Evolutionary conservation across 164 flowering plant species (phyloP), one percentile per base, ranked within the genome.

Genomic region (Brasenia schreberi): DNA sequence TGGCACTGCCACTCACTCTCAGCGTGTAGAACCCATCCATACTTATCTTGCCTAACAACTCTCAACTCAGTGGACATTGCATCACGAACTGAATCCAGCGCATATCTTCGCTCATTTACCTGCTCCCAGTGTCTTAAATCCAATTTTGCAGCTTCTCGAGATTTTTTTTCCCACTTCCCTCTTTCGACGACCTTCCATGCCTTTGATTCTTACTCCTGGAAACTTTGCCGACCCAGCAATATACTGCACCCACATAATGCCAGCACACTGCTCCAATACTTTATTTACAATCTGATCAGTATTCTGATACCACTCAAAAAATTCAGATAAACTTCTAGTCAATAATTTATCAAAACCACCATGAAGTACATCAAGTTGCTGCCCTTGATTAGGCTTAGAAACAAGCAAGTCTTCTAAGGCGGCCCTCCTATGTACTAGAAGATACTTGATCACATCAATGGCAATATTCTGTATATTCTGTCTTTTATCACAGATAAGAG

Each of bases 1-100:
- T 83, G 96, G 59, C 81, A 77, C 74, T 88, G 96, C 99, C 99
- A 92, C 75, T 88, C 96, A 72, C 99, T 95, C 78, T 95, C 99
- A 71, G 99, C 99, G 83, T 95, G 98, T n/a, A 95, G 88, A 71
- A 95, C 89, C 98, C 97, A 95, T 44, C 99, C 99, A 77, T 95
- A 95, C 73, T 95, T 95, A 77, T 95, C 98, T 73, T 92, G 98
- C 33, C 98, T 92, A 59, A 95, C 84, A 70, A 86, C 91, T 77
- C 99, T 87, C 67, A 95, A 78, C 79, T 95, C 98, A 64, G 98
- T 88, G 42, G 98, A 82, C 97, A 92, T 82, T 49, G 85, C 80
- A 78, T 92, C 97, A 64, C 99, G 94, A 61, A 92, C 83, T 73
- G 82, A 77, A 68, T 92, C 99, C 69, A 95, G 86, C 27, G 96